Percentiles rank a stretch among this genome's conserved stretches.
Evolutionary conservation across 306 rosid species (phyloP).

Genomic region (Mucuna pruriens): DNA sequence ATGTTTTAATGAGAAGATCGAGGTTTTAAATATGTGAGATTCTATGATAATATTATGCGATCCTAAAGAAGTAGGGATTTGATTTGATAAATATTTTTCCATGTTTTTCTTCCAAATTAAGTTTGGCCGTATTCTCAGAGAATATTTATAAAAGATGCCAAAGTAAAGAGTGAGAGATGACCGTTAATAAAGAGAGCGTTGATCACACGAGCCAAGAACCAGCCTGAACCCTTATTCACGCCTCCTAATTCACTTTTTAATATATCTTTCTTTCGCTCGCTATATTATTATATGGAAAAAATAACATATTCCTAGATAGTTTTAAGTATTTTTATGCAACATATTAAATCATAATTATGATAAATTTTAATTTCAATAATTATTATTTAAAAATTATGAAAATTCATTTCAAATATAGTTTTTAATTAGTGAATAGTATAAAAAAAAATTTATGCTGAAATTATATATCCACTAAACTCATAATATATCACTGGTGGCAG

Average conservation of each 20-base stretch:
- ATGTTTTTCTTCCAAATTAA: slow-evolving; percentile 12
- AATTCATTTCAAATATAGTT: too few relatives aligned
- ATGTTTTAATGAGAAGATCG: slow-evolving; percentile 8
- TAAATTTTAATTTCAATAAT: too few relatives aligned
- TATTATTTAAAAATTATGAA: too few relatives aligned
- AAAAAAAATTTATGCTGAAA: too few relatives aligned
- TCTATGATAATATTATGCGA: slow-evolving; percentile 3
- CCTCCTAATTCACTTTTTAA: background rate
- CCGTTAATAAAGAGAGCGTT: slow-evolving; percentile 21
- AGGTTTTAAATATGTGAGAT: slow-evolving; percentile 13
- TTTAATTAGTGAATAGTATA: too few relatives aligned
- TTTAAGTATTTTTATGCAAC: too few relatives aligned
- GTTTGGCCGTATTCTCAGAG: slow-evolving; percentile 34
- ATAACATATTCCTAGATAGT: too few relatives aligned
- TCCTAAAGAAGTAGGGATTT: background rate
- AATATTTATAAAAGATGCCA: slow-evolving; percentile 41
- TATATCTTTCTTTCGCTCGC: background rate
- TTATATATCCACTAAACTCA: too few relatives aligned
- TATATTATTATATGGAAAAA: too few relatives aligned
- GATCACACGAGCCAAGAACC: background rate
- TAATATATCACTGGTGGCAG: background rate
- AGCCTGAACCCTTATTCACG: background rate
- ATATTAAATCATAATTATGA: too few relatives aligned
- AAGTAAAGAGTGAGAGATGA: background rate
- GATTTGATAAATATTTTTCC: background rate